phyloP scores from a whole-genome alignment of 495 filamentous ascomycete genomes.

The Xylaria bambusicola region DNA sequence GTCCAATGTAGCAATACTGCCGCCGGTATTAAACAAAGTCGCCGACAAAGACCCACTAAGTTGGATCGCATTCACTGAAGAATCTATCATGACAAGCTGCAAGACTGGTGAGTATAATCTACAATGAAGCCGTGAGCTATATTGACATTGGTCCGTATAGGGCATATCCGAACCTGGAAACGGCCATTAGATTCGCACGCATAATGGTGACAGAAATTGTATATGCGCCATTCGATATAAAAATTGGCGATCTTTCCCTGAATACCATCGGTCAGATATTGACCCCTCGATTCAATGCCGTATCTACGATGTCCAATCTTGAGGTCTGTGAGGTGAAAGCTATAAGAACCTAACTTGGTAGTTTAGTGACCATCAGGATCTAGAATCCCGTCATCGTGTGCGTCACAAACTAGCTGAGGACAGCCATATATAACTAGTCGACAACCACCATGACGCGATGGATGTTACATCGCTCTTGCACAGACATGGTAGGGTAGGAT shows the following conservation, averaged over 20 bases:
- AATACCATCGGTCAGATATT: not conserved
- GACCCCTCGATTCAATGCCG: no score
- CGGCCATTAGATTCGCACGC: conserved; percentile 56
- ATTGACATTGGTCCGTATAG: conserved; percentile 45
- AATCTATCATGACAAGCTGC: conserved; percentile 89
- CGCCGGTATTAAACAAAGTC: conserved; percentile 90
- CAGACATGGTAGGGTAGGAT: no score
- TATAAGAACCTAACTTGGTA: no score
- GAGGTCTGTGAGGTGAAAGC: no score
- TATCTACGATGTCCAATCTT: no score
- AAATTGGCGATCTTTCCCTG: not conserved
- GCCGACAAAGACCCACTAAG: conserved; percentile 84
- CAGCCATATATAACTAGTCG: no score
- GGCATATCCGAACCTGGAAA: conserved; percentile 87
- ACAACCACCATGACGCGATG: no score
- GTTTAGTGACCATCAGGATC: no score
- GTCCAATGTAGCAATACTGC: conserved; percentile 77
- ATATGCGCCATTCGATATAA: not conserved
- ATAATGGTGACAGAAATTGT: not conserved
- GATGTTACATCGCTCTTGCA: no score
- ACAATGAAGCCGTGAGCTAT: conserved; percentile 2
- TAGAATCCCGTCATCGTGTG: no score
- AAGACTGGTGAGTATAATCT: conserved; percentile 64
- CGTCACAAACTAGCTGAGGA: no score
- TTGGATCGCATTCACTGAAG: conserved; percentile 89